A percentile compares a stretch with the other conserved stretches of the same genome.
Evolutionary conservation across 2,329 filamentous ascomycete species (phyloP).

Genomic region (Penicillium palitans): DNA sequence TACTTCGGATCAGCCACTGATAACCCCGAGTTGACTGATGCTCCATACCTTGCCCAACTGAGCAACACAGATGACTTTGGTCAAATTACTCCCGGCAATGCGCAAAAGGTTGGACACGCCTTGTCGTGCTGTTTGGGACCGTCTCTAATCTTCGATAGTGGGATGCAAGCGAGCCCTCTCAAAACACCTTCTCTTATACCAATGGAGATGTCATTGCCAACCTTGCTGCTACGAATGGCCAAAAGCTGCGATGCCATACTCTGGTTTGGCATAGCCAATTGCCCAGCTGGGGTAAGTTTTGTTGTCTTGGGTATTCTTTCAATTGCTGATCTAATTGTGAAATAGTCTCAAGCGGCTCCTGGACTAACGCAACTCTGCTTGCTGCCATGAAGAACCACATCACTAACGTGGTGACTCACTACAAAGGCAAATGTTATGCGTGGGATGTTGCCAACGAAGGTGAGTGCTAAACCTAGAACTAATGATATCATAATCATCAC

Average conservation of each 20-base stretch:
- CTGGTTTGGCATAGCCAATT: slow-evolving; percentile 51
- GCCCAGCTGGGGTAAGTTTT: slow-evolving; percentile 55
- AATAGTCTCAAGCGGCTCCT: slow-evolving; percentile 49
- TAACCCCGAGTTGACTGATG: slow-evolving; percentile 54
- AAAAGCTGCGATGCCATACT: slow-evolving; percentile 64
- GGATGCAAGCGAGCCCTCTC: slow-evolving; percentile 61
- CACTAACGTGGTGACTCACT: slow-evolving; percentile 39
- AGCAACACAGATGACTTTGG: slow-evolving; percentile 64
- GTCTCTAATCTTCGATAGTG: slow-evolving; percentile 46
- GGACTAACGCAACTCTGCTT: slow-evolving; percentile 60
- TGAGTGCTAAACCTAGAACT: background rate
- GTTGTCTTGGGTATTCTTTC: too few species aligned
- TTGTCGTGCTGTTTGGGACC: accelerated
- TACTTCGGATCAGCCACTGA: slow-evolving; percentile 63
- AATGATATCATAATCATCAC: background rate
- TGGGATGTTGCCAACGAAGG: slow-evolving; percentile 46
- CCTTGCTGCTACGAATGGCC: slow-evolving; percentile 42
- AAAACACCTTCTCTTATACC: slow-evolving; percentile 59
- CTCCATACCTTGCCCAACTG: slow-evolving; percentile 57
- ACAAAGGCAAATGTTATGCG: slow-evolving; percentile 38
- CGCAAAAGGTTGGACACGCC: slow-evolving; percentile 49
- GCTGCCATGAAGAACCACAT: slow-evolving; percentile 53
- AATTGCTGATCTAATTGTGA: background rate
- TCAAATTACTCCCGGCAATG: slow-evolving; percentile 64
- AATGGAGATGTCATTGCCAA: slow-evolving; percentile 54